Percentiles rank a stretch among this genome's conserved stretches.
Evolutionary conservation across 202 grass and related monocot genomes (phyloP).

Genomic region (Setaria viridis): DNA sequence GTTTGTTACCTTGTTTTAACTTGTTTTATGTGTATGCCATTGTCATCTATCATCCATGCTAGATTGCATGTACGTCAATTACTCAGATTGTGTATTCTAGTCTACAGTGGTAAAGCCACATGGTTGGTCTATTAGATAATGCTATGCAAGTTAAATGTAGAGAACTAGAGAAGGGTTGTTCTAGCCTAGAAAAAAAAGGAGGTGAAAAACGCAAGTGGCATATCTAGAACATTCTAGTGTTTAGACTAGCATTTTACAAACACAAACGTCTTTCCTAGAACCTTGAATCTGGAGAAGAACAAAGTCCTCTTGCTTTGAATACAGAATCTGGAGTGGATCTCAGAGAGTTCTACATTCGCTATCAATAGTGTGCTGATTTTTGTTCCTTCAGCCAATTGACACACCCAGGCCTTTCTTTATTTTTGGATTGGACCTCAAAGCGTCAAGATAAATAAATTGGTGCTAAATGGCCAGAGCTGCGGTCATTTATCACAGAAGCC

Average conservation of each 20-base stretch:
- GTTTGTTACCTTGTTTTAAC: neutral
- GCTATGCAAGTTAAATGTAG: neutral
- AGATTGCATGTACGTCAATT: neutral
- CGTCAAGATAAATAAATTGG: neutral
- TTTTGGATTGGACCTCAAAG: neutral
- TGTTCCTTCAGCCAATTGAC: neutral
- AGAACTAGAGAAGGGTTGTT: neutral
- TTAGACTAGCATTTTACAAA: neutral
- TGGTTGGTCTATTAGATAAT: neutral
- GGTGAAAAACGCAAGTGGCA: neutral
- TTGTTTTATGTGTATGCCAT: neutral
- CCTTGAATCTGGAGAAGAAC: neutral
- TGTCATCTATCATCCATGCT: conserved; percentile 16
- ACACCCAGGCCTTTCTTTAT: neutral
- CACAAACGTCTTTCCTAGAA: neutral
- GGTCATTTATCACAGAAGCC: neutral
- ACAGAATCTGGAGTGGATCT: neutral
- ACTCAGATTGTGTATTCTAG: conserved; percentile 23
- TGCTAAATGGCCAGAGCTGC: neutral
- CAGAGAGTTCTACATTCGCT: neutral
- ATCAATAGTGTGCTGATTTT: neutral
- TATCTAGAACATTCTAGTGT: neutral
- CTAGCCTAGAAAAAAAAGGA: neutral
- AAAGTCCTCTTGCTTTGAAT: neutral
- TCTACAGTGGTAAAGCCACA: neutral